Conservation (phyloP, 768 basidiomycete genomes). For the Leccinum rimulosum region DNA sequence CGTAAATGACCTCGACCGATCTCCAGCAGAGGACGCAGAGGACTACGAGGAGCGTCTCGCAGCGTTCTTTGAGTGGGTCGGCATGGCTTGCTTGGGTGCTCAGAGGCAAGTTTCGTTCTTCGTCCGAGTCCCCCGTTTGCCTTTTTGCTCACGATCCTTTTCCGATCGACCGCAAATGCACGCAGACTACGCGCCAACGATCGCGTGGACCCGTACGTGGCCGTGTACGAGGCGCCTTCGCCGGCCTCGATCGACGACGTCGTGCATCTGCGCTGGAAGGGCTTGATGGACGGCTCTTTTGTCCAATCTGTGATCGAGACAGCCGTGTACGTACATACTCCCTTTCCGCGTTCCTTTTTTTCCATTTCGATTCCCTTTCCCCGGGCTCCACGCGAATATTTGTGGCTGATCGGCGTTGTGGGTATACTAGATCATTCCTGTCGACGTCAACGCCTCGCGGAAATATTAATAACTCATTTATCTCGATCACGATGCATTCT, state of each 20-base stretch:
- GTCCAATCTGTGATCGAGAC: constrained; percentile 50
- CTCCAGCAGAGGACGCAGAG: constrained; percentile 37
- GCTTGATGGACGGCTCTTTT: constrained; percentile 52
- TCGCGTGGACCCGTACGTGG: constrained; percentile 65
- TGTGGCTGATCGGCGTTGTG: not conserved
- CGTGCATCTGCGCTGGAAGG: constrained; percentile 58
- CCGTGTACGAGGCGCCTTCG: constrained; percentile 57
- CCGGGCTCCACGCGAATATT: not conserved
- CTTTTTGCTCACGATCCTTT: too few species aligned
- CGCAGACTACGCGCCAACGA: constrained; percentile 59
- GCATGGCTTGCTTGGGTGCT: constrained; percentile 63
- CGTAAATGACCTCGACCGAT: constrained; percentile 27
- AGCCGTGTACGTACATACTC: constrained; percentile 30
- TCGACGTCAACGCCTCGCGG: constrained; percentile 1
- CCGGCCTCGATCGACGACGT: constrained; percentile 44
- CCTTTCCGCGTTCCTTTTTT: too few species aligned
- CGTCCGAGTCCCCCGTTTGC: too few species aligned
- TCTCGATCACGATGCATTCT: constrained; percentile 35
- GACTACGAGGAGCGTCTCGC: constrained; percentile 49
- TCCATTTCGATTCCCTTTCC: not conserved
- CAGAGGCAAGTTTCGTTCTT: constrained; percentile 46
- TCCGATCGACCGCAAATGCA: not conserved
- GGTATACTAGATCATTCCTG: constrained; percentile 8
- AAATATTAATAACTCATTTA: constrained; percentile 11
- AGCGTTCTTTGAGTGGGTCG: constrained; percentile 69